Conservation (phyloP, 1,284 basidiomycete genomes). For the Heliocybe sulcata region DNA sequence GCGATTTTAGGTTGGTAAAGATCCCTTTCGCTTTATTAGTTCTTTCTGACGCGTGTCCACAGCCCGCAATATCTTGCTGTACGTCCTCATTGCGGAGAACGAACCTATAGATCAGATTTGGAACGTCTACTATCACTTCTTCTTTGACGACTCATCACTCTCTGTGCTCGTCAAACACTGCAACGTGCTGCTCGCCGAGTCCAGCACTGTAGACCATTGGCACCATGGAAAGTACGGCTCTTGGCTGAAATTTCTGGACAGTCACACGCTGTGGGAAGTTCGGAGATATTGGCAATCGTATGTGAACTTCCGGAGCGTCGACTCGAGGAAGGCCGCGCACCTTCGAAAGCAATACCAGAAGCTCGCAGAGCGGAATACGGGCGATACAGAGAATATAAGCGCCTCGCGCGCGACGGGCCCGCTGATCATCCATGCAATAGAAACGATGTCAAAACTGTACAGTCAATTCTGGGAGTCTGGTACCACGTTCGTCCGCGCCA, state of each 20-base stretch:
- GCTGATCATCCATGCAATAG: conserved; percentile 11
- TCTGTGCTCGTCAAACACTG: conserved; percentile 19
- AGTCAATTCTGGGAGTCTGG: conserved; percentile 36
- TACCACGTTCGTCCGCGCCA: conserved; percentile 23
- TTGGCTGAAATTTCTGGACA: not conserved
- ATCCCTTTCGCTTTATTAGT: too few relatives aligned
- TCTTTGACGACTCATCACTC: conserved; percentile 34
- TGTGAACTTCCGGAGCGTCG: not conserved
- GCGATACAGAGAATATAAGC: not conserved
- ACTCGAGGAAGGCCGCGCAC: not conserved
- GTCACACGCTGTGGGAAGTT: not conserved
- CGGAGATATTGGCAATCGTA: not conserved
- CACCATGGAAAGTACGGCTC: not conserved
- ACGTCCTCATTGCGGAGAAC: conserved; percentile 27
- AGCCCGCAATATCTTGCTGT: conserved; percentile 35
- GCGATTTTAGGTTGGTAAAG: conserved; percentile 48
- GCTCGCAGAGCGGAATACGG: not conserved
- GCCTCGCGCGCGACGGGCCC: not conserved
- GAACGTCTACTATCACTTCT: conserved; percentile 53
- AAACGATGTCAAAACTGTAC: conserved; percentile 17
- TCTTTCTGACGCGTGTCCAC: too few relatives aligned
- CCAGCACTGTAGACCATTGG: not conserved
- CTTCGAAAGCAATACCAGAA: not conserved
- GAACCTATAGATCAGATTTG: conserved; percentile 27
- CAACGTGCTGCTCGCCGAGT: not conserved